Conservation (phyloP, 345 rosid species). For the Schrenkiella parvula region DNA sequence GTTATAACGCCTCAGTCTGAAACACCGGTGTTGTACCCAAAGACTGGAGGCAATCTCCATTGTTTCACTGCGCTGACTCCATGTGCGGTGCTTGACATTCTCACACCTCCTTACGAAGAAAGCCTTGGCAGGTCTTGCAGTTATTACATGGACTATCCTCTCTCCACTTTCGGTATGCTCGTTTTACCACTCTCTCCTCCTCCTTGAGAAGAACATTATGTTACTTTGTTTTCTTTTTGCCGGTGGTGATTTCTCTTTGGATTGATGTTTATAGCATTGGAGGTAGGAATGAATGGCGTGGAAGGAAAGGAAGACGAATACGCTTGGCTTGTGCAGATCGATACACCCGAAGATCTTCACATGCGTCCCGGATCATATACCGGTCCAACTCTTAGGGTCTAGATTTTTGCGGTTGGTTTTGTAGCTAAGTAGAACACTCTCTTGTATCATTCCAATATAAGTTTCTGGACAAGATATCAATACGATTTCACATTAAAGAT, state of each 20-base stretch:
- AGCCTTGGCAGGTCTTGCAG: conserved; percentile 70
- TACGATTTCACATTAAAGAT: neutral
- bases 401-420: conserved; percentile 18
- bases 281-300: conserved; percentile 37
- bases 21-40: conserved; percentile 73
- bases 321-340: conserved; percentile 87
- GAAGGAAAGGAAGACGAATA: conserved; percentile 56
- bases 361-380: conserved; percentile 68
- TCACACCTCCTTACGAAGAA: conserved; percentile 86
- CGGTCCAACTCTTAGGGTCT: conserved; percentile 59
- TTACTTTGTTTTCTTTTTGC: neutral
- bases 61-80: conserved; percentile 90
- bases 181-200: neutral
- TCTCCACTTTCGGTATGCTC: conserved; percentile 54
- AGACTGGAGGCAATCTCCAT: conserved; percentile 83
- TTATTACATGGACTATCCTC: conserved; percentile 80
- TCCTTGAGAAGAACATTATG: neutral
- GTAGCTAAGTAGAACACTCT: conserved; percentile 11
- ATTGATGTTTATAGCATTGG: conserved; percentile 28
- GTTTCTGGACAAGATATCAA: neutral
- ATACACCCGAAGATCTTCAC: conserved; percentile 63
- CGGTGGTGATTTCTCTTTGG: neutral
- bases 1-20: conserved; percentile 62
- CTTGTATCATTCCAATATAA: conserved; percentile 26
- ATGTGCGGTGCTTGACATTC: conserved; percentile 87